Evolutionary conservation across 2,329 filamentous ascomycete species (phyloP).

Genomic region (Exophiala sp.): DNA sequence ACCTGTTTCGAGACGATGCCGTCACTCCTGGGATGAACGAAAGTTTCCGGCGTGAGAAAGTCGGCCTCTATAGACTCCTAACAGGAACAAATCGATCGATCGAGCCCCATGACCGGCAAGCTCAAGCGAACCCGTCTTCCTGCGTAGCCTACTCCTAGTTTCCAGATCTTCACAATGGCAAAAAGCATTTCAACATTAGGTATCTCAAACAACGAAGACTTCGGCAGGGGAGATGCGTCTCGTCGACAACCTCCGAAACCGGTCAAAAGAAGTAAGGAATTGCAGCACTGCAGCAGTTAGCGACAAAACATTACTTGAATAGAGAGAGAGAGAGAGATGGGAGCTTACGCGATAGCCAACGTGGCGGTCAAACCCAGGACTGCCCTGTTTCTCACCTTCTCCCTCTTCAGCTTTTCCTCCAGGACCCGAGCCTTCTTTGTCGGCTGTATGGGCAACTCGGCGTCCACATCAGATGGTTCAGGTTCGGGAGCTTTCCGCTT

Average conservation of each 20-base stretch:
- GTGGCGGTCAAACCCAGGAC: slow-evolving; percentile 80
- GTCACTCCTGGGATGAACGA: not conserved
- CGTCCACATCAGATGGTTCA: slow-evolving; percentile 37
- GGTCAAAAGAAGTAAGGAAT: slow-evolving; percentile 43
- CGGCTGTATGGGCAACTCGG: slow-evolving; percentile 41
- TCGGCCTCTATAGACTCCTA: not conserved
- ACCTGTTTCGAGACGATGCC: not conserved
- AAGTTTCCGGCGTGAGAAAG: not conserved
- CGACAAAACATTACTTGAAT: slow-evolving; percentile 12
- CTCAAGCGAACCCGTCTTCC: too few species aligned
- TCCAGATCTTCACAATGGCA: not conserved
- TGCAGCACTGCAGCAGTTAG: slow-evolving; percentile 36
- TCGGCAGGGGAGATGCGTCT: not conserved
- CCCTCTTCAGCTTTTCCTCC: slow-evolving; percentile 73
- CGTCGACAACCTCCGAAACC: not conserved
- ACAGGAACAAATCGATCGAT: too few species aligned
- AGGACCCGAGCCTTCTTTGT: slow-evolving; percentile 65
- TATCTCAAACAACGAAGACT: slow-evolving; percentile 6
- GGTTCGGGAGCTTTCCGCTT: slow-evolving; percentile 64
- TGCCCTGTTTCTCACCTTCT: slow-evolving; percentile 78
- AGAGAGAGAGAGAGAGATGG: slow-evolving; percentile 1
- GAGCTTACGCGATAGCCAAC: slow-evolving; percentile 79
- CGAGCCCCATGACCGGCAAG: too few species aligned
- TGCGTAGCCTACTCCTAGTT: too few species aligned
- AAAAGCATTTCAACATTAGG: not conserved